Evolutionary conservation across 306 rosid genomes (phyloP).

Genomic region (Acacia confusa): DNA sequence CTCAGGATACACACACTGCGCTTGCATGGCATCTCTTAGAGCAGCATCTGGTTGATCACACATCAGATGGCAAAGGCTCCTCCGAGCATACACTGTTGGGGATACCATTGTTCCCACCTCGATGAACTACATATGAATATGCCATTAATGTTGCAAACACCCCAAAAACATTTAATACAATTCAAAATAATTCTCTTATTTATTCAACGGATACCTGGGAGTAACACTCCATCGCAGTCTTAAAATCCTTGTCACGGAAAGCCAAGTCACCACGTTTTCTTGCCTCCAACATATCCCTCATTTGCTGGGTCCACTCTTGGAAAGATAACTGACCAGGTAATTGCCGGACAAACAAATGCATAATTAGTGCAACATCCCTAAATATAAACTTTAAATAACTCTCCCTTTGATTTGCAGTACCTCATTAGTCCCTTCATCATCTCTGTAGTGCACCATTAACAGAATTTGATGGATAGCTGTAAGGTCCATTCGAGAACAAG

Average conservation of each 20-base stretch:
- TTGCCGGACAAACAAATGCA: not conserved
- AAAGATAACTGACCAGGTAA: constrained; percentile 56
- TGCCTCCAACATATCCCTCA: constrained; percentile 76
- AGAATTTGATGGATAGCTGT: constrained; percentile 77
- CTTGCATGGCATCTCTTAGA: constrained; percentile 83
- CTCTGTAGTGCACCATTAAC: constrained; percentile 64
- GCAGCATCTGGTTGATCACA: constrained; percentile 85
- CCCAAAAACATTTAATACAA: not conserved
- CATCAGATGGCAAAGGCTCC: constrained; percentile 69
- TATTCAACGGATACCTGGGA: constrained; percentile 50
- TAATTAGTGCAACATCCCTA: not conserved
- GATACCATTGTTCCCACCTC: constrained; percentile 75
- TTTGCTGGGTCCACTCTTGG: constrained; percentile 89
- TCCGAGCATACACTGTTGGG: constrained; percentile 68
- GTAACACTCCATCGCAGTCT: constrained; percentile 63
- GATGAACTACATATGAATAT: constrained; percentile 47
- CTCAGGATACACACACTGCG: constrained; percentile 74
- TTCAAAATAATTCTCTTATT: not conserved
- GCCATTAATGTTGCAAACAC: not conserved
- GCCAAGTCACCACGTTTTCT: constrained; percentile 78
- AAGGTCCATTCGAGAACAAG: constrained; percentile 78
- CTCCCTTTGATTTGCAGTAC: constrained; percentile 33
- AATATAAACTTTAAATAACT: constrained; percentile 10
- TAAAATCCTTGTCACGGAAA: constrained; percentile 74
- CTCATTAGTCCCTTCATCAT: constrained; percentile 78